Conservation (phyloP, 192 early-diverging fungal genomes). For the Rhizoclosmatium globosum region DNA sequence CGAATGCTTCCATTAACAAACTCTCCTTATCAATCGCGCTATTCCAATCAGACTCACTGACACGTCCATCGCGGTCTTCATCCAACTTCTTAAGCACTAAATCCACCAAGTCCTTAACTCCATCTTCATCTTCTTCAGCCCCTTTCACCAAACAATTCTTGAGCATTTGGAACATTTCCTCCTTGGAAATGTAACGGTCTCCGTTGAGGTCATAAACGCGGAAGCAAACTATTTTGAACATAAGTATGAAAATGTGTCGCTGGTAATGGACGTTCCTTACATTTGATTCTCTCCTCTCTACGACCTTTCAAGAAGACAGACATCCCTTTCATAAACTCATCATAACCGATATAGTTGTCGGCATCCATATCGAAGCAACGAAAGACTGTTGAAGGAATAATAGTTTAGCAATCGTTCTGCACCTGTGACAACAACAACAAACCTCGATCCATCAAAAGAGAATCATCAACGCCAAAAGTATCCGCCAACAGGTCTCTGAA, state of each 20-base stretch:
- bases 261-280: constrained; percentile 34
- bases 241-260: not conserved
- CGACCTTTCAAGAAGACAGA: constrained; percentile 62
- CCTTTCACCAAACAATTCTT: constrained; percentile 65
- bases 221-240: constrained; percentile 58
- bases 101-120: constrained; percentile 70
- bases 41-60: constrained; percentile 65
- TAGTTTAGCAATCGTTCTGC: not conserved
- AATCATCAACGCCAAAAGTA: constrained; percentile 67
- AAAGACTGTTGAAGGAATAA: constrained; percentile 51
- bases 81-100: constrained; percentile 67
- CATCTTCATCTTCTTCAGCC: constrained; percentile 69
- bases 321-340: constrained; percentile 68
- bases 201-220: constrained; percentile 70
- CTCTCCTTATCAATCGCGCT: constrained; percentile 63
- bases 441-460: constrained; percentile 70
- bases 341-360: constrained; percentile 65
- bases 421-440: not conserved
- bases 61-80: constrained; percentile 66
- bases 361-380: constrained; percentile 67
- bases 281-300: constrained; percentile 59
- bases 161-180: constrained; percentile 73
- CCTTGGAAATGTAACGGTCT: constrained; percentile 69
- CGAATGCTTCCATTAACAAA: constrained; percentile 68
- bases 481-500: constrained; percentile 68